These are phyloP conservation scores for Didymella pinodella DNA, from an alignment of 2,329 filamentous ascomycete genomes.

Conservation along the genomic window DNA sequence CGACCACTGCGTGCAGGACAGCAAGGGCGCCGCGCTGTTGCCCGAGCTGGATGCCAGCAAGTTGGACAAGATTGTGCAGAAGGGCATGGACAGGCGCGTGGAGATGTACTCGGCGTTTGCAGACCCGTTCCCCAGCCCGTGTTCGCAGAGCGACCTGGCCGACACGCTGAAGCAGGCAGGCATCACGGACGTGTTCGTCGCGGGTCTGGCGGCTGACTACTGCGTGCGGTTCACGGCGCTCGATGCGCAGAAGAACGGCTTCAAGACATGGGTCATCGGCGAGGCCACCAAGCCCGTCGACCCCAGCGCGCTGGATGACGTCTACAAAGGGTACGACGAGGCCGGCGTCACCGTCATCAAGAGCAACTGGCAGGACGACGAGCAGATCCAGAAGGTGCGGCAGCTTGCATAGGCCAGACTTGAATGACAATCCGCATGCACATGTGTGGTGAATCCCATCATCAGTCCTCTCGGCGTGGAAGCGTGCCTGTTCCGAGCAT, in stretches of 20 bases:
- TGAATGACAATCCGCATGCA: conserved; percentile 1
- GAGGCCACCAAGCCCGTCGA: conserved; percentile 81
- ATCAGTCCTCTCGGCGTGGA: conserved; percentile 8
- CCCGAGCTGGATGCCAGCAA: conserved; percentile 69
- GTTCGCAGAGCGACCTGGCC: conserved; percentile 69
- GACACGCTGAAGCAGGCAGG: conserved; percentile 62
- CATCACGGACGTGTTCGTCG: conserved; percentile 83
- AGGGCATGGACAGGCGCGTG: conserved; percentile 75
- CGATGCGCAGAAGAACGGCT: conserved; percentile 79
- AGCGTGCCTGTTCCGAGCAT: conserved; percentile 21
- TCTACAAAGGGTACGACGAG: conserved; percentile 62
- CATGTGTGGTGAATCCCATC: not conserved
- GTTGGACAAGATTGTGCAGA: conserved; percentile 75
- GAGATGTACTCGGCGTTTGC: conserved; percentile 97
- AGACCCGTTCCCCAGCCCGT: conserved; percentile 74
- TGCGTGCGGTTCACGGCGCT: conserved; percentile 85
- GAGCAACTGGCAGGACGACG: conserved; percentile 61
- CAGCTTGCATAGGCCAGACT: conserved; percentile 13
- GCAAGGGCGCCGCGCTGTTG: conserved; percentile 75
- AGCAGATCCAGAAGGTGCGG: conserved; percentile 63
- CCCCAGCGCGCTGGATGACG: conserved; percentile 63
- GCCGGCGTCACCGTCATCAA: conserved; percentile 65
- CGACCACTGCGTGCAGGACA: conserved; percentile 82
- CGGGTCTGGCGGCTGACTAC: conserved; percentile 86
- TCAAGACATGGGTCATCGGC: conserved; percentile 76